These are phyloP conservation scores for Quillaja saponaria DNA, from an alignment of 306 rosid species.

Conservation along the genomic window DNA sequence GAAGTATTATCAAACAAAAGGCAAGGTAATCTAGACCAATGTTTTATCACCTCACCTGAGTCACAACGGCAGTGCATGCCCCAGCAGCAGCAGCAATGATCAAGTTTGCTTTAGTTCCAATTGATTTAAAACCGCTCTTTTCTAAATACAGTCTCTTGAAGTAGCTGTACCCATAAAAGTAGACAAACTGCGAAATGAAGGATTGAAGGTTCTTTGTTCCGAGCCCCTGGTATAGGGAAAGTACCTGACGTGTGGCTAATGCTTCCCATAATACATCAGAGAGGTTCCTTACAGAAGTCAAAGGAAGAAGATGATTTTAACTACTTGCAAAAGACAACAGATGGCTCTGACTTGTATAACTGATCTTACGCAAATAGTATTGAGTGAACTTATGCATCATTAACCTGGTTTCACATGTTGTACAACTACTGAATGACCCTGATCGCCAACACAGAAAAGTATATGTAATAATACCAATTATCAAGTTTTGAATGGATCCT, in stretches of 20 bases:
- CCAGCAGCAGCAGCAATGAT: slow-evolving; percentile 97
- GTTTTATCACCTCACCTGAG: slow-evolving; percentile 95
- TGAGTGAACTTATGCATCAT: slow-evolving; percentile 14
- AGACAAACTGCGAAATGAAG: slow-evolving; percentile 85
- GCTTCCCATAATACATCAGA: slow-evolving; percentile 94
- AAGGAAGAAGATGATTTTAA: slow-evolving; percentile 29
- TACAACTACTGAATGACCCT: slow-evolving; percentile 9
- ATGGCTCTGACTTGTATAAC: background rate
- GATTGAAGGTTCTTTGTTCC: slow-evolving; percentile 94
- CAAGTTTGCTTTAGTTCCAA: slow-evolving; percentile 82
- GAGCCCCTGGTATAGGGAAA: slow-evolving; percentile 93
- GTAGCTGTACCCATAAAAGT: slow-evolving; percentile 96
- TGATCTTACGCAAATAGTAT: background rate
- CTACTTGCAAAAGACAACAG: slow-evolving; percentile 11
- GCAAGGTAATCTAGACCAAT: background rate
- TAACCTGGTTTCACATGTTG: slow-evolving; percentile 2
- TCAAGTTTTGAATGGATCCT: slow-evolving; percentile 4
- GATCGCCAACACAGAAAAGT: too few relatives aligned
- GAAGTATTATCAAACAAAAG: slow-evolving; percentile 8
- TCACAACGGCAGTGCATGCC: slow-evolving; percentile 84
- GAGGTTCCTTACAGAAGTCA: slow-evolving; percentile 66
- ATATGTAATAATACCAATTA: slow-evolving; percentile 2
- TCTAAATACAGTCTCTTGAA: slow-evolving; percentile 79
- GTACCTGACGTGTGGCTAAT: slow-evolving; percentile 63
- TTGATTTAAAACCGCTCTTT: slow-evolving; percentile 71